Evolutionary conservation across 495 filamentous ascomycete species (phyloP).

Genomic region (Sporormia fimetaria): DNA sequence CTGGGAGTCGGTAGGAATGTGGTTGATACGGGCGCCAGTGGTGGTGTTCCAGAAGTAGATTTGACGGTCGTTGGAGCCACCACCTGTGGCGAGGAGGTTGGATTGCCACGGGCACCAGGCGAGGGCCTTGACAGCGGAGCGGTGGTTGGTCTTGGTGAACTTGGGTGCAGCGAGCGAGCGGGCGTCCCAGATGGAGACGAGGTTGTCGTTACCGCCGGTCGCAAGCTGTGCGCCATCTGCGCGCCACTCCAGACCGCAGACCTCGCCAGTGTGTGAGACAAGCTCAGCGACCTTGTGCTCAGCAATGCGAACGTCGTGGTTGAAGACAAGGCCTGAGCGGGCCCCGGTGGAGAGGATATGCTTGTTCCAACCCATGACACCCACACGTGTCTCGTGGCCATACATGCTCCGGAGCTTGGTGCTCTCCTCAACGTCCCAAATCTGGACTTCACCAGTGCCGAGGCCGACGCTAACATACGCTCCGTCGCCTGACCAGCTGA

Average conservation of each 20-base stretch:
- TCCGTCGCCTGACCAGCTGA: conserved; percentile 97
- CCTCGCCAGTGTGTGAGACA: conserved; percentile 89
- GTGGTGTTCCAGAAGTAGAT: conserved; percentile 99
- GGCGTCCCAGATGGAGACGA: conserved; percentile 98
- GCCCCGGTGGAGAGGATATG: conserved; percentile 92
- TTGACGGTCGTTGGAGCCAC: conserved; percentile 89
- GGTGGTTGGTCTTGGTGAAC: conserved; percentile 99
- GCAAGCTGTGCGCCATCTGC: conserved; percentile 92
- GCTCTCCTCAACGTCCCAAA: conserved; percentile 96
- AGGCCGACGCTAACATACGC: conserved; percentile 94
- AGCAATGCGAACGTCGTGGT: conserved; percentile 96
- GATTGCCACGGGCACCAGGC: conserved; percentile 99
- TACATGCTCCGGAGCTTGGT: conserved; percentile 96
- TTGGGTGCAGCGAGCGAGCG: conserved; percentile 85
- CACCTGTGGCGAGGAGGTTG: conserved; percentile 91
- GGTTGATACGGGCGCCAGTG: conserved; percentile 92
- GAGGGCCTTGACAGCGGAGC: conserved; percentile 93
- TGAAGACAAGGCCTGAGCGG: conserved; percentile 90
- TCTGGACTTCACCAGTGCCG: conserved; percentile 91
- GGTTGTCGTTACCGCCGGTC: conserved; percentile 95
- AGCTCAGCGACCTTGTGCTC: conserved; percentile 97
- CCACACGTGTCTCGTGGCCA: conserved; percentile 91
- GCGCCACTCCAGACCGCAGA: conserved; percentile 96
- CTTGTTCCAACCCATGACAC: conserved; percentile 98
- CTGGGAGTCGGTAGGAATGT: conserved; percentile 94